Conservation (phyloP, 23 red algal genomes). For the Gracilariopsis chorda region DNA sequence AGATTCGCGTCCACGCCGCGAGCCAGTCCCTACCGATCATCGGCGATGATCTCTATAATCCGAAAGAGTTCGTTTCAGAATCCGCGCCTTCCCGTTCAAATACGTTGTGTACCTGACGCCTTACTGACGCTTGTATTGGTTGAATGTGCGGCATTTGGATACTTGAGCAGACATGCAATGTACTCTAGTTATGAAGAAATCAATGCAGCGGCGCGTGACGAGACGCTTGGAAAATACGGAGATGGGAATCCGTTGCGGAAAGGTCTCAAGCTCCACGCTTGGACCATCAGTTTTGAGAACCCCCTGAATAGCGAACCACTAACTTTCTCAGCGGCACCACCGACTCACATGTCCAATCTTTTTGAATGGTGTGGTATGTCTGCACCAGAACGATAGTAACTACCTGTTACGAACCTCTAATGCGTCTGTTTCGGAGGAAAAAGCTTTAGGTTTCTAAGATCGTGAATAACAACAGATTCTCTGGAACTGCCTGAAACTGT, state of each 20-base stretch:
- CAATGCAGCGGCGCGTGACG: constrained; percentile 35
- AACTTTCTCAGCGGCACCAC: constrained; percentile 36
- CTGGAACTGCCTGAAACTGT: too few species aligned
- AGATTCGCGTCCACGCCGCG: constrained; percentile 67
- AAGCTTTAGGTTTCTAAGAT: too few species aligned
- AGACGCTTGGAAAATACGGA: background rate
- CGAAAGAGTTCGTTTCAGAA: constrained; percentile 29
- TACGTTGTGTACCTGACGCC: background rate
- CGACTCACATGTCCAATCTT: constrained; percentile 16
- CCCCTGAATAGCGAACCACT: constrained; percentile 25
- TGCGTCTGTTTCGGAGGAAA: too few species aligned
- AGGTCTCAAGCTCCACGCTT: constrained; percentile 74
- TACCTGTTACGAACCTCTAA: too few species aligned
- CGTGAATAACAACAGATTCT: too few species aligned
- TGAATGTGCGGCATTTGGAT: too few species aligned
- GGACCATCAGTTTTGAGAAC: constrained; percentile 35
- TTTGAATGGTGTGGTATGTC: constrained; percentile 36
- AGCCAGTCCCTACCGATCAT: constrained; percentile 51
- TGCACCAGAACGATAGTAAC: background rate
- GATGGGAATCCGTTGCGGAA: constrained; percentile 60
- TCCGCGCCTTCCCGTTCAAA: background rate
- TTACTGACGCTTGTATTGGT: background rate
- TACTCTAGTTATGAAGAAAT: constrained; percentile 49
- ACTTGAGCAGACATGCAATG: constrained; percentile 22
- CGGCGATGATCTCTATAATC: constrained; percentile 66